Evolutionary conservation across 2,329 filamentous ascomycete genomes (phyloP), one percentile per base, ranked within the genome.

Genomic region (Catunica adiposa): DNA sequence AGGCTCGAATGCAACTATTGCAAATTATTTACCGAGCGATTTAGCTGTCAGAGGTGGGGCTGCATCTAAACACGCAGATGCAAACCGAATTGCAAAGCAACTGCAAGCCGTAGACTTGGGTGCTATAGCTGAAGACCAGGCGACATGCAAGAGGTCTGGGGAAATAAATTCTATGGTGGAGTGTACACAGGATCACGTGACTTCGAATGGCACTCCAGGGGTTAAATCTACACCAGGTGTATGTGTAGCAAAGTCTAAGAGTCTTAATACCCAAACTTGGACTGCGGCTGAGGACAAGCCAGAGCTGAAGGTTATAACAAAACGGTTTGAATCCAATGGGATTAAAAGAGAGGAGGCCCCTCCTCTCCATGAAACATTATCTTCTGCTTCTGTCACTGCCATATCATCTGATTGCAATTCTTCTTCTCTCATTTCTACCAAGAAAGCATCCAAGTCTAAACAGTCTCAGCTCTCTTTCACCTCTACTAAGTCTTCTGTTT

Each of bases 281-380:
- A 34, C 29, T 34, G 29, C 11, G 29, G n/a, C n/a, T 34, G 11
- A 34, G 29, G 29, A 34, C 29, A 29, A 52, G 50, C 50, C 50
- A 31, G 29, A 52, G 9, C 9, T 5, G 23, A 8, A 20, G 8
- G 14, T 11, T 38, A 26, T 22, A 23, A 37, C 34, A 37, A 22
- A 17, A 20, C 23, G n/a, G 26, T 15, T 9, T 25, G 29, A 40
- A 57, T 40, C 42, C 25, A 54, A 54, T 46, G 40, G 9, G 50
- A 29, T 57, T 57, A 57, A 54, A 57, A 56, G 54, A 52, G 51
- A 58, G 50, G 42, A 44, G 57, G 40, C 54, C 42, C 48, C 50
- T 42, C 29, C 42, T 46, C 47, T 46, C 48, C 44, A 23, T 8
- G 25, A 44, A 50, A 23, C 40, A 15, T 51, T n/a, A 46, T 54